Evolutionary conservation across 2,329 filamentous ascomycete species (phyloP).

Genomic region (Hypoxylon sp.): DNA sequence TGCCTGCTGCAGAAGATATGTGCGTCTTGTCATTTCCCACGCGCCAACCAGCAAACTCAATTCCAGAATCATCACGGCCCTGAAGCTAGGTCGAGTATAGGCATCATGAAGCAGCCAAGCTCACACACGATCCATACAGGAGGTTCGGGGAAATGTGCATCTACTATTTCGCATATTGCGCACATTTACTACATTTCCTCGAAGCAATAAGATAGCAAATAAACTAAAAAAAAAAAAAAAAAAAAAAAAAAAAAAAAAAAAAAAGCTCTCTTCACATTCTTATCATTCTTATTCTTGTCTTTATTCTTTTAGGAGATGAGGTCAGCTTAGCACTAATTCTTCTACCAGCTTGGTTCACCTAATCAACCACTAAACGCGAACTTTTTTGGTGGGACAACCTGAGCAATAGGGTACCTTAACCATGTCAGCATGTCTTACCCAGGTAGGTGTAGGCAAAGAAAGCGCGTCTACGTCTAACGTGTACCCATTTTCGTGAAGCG

Average conservation of each 20-base stretch:
- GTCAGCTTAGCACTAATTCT: neutral
- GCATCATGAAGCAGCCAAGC: slow-evolving; percentile 7
- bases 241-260: too few relatives aligned
- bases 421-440: slow-evolving; percentile 4
- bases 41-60: slow-evolving; percentile 28
- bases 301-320: neutral
- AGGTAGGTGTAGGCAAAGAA: slow-evolving; percentile 7
- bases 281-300: neutral
- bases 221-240: too few relatives aligned
- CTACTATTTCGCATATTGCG: neutral
- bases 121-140: neutral
- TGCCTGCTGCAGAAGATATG: neutral
- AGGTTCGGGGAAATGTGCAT: neutral
- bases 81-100: slow-evolving; percentile 5
- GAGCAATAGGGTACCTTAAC: slow-evolving; percentile 6
- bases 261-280: too few relatives aligned
- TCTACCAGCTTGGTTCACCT: neutral
- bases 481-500: slow-evolving; percentile 33
- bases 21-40: neutral
- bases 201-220: too few relatives aligned
- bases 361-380: slow-evolving; percentile 13
- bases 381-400: slow-evolving; percentile 21
- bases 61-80: slow-evolving; percentile 18
- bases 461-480: slow-evolving; percentile 38
- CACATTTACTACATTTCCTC: too few relatives aligned